Percentiles rank a stretch among this genome's conserved stretches.
Evolutionary conservation across 78 protist species (phyloP).

Genomic region (Trichosphaerium sp.): DNA sequence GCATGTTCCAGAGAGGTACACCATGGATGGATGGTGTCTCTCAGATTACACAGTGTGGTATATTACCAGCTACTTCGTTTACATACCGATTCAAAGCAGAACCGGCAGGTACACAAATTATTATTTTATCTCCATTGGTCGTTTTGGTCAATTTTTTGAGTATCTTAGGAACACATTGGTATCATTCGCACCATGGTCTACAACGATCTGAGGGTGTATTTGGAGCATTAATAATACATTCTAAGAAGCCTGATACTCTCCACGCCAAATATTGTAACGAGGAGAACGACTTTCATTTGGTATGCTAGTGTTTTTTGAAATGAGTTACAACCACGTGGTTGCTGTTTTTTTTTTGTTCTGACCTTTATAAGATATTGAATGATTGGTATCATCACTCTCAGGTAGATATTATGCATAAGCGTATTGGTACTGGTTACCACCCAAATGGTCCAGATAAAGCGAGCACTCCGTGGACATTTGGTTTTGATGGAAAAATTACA

Average conservation of each 20-base stretch:
- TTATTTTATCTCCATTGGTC: too few relatives aligned
- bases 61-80: not conserved
- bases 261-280: not conserved
- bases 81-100: slow-evolving; percentile 1
- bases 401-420: too few relatives aligned
- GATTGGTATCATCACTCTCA: not conserved
- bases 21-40: slow-evolving; percentile 15
- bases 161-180: slow-evolving; percentile 4
- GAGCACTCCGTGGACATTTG: too few relatives aligned
- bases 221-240: slow-evolving; percentile 1
- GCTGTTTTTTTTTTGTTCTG: not conserved
- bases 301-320: not conserved
- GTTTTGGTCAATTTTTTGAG: too few relatives aligned
- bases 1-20: not conserved
- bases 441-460: too few relatives aligned
- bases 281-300: not conserved
- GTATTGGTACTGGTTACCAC: too few relatives aligned
- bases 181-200: slow-evolving; percentile 7
- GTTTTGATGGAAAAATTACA: too few relatives aligned
- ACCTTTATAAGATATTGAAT: not conserved
- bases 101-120: not conserved
- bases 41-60: slow-evolving; percentile 4
- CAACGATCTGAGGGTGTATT: not conserved
- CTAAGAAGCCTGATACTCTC: not conserved
- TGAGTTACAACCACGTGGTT: not conserved